These are phyloP conservation scores for Wickerhamomyces subpelliculosus DNA, from an alignment of 805 yeast genomes.

Conservation along the genomic window DNA sequence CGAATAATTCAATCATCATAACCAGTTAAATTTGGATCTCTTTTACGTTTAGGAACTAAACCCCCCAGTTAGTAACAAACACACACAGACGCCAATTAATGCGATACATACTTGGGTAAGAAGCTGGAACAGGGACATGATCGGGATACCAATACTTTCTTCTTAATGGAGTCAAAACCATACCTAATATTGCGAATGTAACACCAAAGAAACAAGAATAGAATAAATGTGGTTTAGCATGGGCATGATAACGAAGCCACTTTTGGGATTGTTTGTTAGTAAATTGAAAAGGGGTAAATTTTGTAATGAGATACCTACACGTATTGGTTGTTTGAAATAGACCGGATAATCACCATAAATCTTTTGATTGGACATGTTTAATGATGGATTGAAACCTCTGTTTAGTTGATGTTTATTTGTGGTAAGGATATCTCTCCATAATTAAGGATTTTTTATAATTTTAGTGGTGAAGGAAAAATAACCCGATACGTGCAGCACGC, in stretches of 20 bases:
- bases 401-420: background rate
- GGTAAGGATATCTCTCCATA: too few relatives aligned
- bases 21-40: slow-evolving; percentile 42
- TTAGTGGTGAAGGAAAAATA: too few relatives aligned
- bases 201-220: slow-evolving; percentile 58
- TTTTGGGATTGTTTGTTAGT: slow-evolving; percentile 20
- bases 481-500: too few relatives aligned
- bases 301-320: slow-evolving; percentile 38
- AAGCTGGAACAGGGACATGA: slow-evolving; percentile 55
- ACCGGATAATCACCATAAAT: slow-evolving; percentile 31
- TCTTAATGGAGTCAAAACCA: slow-evolving; percentile 60
- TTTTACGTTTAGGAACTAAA: slow-evolving; percentile 42
- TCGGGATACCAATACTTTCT: slow-evolving; percentile 60
- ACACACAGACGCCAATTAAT: background rate
- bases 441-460: too few relatives aligned
- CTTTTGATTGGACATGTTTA: background rate
- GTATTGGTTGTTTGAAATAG: slow-evolving; percentile 54
- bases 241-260: slow-evolving; percentile 74
- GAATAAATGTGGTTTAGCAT: slow-evolving; percentile 69
- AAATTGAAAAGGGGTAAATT: background rate
- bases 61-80: slow-evolving; percentile 18
- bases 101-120: slow-evolving; percentile 28
- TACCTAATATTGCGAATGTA: slow-evolving; percentile 58
- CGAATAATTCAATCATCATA: slow-evolving; percentile 38
- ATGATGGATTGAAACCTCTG: background rate